Conservation (phyloP, 768 basidiomycete species). For the Myochromella boudieri region DNA sequence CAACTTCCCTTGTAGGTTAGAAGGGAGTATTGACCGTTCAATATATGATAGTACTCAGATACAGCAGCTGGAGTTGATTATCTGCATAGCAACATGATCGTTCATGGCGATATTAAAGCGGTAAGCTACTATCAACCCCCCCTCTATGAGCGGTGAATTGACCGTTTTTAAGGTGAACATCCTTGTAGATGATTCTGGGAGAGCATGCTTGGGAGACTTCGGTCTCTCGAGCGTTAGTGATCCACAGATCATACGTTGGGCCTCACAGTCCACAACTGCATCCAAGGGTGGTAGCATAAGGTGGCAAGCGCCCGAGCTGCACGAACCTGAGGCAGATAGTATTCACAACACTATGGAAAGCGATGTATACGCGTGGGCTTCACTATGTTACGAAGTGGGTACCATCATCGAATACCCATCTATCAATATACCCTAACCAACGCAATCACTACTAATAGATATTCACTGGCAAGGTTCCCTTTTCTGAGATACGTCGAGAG, state of each 20-base stretch:
- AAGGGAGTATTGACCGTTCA: too few relatives aligned
- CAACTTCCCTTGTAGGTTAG: too few relatives aligned
- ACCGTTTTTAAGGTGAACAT: slow-evolving; percentile 15
- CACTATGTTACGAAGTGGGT: slow-evolving; percentile 13
- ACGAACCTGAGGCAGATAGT: neutral
- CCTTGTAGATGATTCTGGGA: slow-evolving; percentile 16
- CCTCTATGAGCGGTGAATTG: too few relatives aligned
- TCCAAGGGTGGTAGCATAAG: slow-evolving; percentile 8
- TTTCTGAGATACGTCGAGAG: neutral
- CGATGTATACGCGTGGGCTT: slow-evolving; percentile 16
- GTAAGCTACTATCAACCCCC: too few relatives aligned
- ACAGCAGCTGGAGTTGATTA: slow-evolving; percentile 26
- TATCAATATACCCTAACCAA: too few relatives aligned
- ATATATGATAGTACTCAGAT: too few relatives aligned
- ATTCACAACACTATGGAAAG: slow-evolving; percentile 10
- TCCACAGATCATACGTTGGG: slow-evolving; percentile 13
- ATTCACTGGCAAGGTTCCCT: slow-evolving; percentile 9
- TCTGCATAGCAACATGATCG: slow-evolving; percentile 24
- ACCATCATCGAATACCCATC: too few relatives aligned
- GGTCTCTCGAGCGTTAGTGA: slow-evolving; percentile 20
- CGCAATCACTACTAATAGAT: neutral
- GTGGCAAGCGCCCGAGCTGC: slow-evolving; percentile 16
- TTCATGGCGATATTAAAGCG: slow-evolving; percentile 33
- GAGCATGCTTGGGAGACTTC: slow-evolving; percentile 23
- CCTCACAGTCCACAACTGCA: slow-evolving; percentile 10